These are phyloP conservation scores for Chaetomiaceae sp. DNA, from an alignment of 2,329 filamentous ascomycete species.

Conservation along the genomic window DNA sequence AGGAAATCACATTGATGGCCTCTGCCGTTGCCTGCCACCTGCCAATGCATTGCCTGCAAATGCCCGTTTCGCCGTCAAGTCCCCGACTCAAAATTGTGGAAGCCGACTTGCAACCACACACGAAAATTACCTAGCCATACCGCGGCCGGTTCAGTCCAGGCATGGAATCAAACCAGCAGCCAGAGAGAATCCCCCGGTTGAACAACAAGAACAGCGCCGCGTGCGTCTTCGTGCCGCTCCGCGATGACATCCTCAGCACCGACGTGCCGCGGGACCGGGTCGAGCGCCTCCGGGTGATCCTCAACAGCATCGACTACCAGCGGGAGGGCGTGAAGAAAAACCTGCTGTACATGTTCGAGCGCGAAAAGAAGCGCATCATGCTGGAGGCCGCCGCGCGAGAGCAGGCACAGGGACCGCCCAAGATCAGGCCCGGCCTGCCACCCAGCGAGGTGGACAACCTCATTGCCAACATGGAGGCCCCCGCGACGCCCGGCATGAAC, in stretches of 20 bases:
- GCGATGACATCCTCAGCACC: conserved; percentile 26
- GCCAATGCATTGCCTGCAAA: too few species aligned
- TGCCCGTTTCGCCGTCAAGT: too few species aligned
- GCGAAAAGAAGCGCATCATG: conserved; percentile 30
- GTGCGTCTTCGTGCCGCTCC: conserved; percentile 32
- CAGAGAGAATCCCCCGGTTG: conserved; percentile 26
- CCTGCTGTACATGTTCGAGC: conserved; percentile 29
- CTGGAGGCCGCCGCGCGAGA: conserved; percentile 17
- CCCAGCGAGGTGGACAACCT: conserved; percentile 25
- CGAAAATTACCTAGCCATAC: neutral
- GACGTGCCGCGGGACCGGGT: conserved; percentile 25
- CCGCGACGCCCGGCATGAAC: conserved; percentile 15
- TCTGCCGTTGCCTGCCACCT: too few species aligned
- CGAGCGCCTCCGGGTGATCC: conserved; percentile 27
- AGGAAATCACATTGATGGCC: too few species aligned
- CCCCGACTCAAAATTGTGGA: too few species aligned
- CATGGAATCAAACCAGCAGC: neutral
- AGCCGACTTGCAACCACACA: too few species aligned
- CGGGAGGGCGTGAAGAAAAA: conserved; percentile 28
- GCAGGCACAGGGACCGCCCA: neutral
- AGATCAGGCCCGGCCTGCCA: conserved; percentile 11
- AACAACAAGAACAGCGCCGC: conserved; percentile 25
- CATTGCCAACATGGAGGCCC: conserved; percentile 26
- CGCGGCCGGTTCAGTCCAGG: conserved; percentile 2
- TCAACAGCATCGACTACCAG: conserved; percentile 29